These are phyloP conservation scores for Lenwebbia sp. DNA, from an alignment of 345 rosid species.

Conservation along the genomic window DNA sequence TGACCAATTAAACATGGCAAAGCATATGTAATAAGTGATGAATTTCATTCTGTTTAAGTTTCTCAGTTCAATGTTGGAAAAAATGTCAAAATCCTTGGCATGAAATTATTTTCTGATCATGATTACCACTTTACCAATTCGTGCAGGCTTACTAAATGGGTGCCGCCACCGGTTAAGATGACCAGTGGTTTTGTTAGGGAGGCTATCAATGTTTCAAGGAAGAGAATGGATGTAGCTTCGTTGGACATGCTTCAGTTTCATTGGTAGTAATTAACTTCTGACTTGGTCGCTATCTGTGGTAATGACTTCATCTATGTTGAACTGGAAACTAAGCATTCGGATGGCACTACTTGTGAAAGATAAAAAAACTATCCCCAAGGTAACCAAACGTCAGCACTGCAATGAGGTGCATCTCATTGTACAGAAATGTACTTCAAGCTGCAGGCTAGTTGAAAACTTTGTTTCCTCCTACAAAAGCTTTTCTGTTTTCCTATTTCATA, in stretches of 20 bases:
- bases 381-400: not conserved
- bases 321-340: not conserved
- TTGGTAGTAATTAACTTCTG: conserved; percentile 29
- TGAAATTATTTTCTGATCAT: not conserved
- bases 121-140: not conserved
- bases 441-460: not conserved
- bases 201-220: conserved; percentile 61
- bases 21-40: not conserved
- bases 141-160: conserved; percentile 92
- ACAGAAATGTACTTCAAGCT: not conserved
- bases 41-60: not conserved
- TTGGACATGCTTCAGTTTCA: conserved; percentile 99
- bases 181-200: conserved; percentile 61
- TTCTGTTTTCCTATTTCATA: not conserved
- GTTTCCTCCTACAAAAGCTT: not conserved
- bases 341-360: not conserved
- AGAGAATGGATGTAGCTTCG: conserved; percentile 89
- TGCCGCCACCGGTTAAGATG: conserved; percentile 95
- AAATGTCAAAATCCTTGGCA: not conserved
- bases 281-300: not conserved
- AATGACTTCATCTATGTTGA: not conserved
- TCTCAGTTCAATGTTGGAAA: not conserved
- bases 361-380: not conserved
- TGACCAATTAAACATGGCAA: not conserved
- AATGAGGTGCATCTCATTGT: not conserved